These are phyloP conservation scores for Rhododendron henanense DNA, from an alignment of 148 eudicot species.

Conservation along the genomic window DNA sequence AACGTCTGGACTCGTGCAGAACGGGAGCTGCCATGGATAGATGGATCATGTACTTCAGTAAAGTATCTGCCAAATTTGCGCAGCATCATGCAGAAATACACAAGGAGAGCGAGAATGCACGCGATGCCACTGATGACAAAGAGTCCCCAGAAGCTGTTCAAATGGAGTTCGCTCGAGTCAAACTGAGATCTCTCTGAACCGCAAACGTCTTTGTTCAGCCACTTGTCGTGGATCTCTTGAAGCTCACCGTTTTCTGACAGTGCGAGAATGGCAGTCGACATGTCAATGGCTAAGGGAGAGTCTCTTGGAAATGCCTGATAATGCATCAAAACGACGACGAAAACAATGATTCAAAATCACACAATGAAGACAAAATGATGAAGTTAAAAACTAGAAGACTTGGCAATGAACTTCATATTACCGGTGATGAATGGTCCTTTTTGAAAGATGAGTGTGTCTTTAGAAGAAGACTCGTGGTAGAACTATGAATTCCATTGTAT, in stretches of 20 bases:
- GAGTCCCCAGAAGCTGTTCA: conserved; percentile 77
- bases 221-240: conserved; percentile 32
- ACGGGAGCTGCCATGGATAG: conserved; percentile 14
- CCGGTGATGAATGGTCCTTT: not conserved
- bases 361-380: not conserved
- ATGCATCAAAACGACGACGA: conserved; percentile 23
- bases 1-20: conserved; percentile 46
- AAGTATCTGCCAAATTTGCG: conserved; percentile 34
- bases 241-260: conserved; percentile 52
- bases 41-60: conserved; percentile 23
- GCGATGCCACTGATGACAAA: conserved; percentile 63
- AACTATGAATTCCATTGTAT: not conserved
- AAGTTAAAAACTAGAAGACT: not conserved
- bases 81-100: conserved; percentile 37
- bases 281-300: conserved; percentile 49
- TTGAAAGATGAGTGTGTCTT: not conserved
- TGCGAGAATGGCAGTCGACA: conserved; percentile 45
- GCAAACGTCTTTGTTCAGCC: conserved; percentile 21
- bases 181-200: conserved; percentile 14
- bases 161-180: conserved; percentile 31
- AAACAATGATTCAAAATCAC: not conserved
- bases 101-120: conserved; percentile 47
- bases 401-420: not conserved
- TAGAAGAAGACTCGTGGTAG: not conserved
- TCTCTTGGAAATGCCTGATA: conserved; percentile 47